Evolutionary conservation across 768 basidiomycete species (phyloP).

Genomic region (Polyporus arcularius): DNA sequence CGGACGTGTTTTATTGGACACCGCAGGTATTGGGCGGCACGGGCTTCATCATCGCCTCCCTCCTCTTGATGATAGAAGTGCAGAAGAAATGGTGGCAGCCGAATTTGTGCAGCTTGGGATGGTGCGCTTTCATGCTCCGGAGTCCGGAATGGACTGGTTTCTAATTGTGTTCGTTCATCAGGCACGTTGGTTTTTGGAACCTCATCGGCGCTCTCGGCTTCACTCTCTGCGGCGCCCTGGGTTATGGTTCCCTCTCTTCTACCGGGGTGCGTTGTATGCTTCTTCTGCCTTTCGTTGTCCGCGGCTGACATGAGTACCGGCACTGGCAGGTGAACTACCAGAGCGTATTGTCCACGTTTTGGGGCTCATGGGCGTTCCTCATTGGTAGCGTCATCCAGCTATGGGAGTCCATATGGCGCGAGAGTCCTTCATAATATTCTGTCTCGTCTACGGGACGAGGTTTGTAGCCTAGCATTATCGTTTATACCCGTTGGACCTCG

Average conservation of each 20-base stretch:
- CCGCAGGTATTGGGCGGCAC: conserved; percentile 64
- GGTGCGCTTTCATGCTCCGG: conserved; percentile 38
- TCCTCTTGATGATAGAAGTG: conserved; percentile 54
- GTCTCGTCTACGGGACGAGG: background rate
- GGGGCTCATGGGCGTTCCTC: conserved; percentile 65
- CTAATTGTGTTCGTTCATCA: background rate
- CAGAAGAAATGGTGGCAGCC: conserved; percentile 58
- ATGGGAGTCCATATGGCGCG: conserved; percentile 43
- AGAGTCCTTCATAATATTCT: conserved; percentile 6
- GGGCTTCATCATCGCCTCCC: conserved; percentile 55
- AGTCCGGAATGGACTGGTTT: no score
- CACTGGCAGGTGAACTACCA: conserved; percentile 43
- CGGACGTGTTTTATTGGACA: conserved; percentile 58
- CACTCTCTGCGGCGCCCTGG: conserved; percentile 57
- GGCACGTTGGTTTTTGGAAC: conserved; percentile 52
- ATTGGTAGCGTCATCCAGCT: conserved; percentile 57
- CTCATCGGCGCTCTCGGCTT: conserved; percentile 60
- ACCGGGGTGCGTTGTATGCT: conserved; percentile 12
- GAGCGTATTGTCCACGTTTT: conserved; percentile 56
- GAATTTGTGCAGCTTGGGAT: conserved; percentile 47
- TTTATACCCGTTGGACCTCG: no score
- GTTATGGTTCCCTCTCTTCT: conserved; percentile 39
- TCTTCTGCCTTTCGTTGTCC: background rate
- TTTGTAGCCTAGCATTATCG: background rate
- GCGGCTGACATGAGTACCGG: background rate